A percentile compares a stretch with the other conserved stretches of the same genome.
Conservation (phyloP, 768 basidiomycete genomes). For the Russula griseocarnosa region DNA sequence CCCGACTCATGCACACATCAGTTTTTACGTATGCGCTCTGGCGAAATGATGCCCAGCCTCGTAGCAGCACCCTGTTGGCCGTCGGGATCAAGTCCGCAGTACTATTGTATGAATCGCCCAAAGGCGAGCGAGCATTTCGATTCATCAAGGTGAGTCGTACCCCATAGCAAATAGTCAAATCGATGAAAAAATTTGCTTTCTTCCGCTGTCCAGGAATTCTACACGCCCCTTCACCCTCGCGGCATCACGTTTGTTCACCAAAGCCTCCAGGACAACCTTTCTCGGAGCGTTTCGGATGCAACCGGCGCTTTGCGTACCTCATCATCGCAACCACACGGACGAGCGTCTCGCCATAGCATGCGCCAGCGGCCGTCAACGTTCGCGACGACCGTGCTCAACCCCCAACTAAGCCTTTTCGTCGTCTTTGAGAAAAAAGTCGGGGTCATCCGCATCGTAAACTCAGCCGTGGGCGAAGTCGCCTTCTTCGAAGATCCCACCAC, state of each 20-base stretch:
- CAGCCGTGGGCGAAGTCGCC: slow-evolving; percentile 76
- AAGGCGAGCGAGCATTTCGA: slow-evolving; percentile 76
- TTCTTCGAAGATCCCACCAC: slow-evolving; percentile 44
- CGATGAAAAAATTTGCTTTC: no score
- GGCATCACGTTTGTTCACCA: slow-evolving; percentile 68
- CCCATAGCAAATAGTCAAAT: not conserved
- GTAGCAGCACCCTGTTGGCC: slow-evolving; percentile 55
- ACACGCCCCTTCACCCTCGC: slow-evolving; percentile 68
- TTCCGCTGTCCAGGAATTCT: slow-evolving; percentile 62
- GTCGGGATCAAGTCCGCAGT: slow-evolving; percentile 72
- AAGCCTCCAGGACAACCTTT: slow-evolving; percentile 48
- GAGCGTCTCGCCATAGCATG: slow-evolving; percentile 11
- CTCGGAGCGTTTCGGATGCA: slow-evolving; percentile 44
- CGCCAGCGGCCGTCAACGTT: slow-evolving; percentile 6
- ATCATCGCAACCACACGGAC: slow-evolving; percentile 25
- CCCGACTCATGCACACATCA: slow-evolving; percentile 54
- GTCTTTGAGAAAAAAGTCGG: slow-evolving; percentile 85
- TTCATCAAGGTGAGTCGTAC: slow-evolving; percentile 62
- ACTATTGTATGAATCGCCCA: slow-evolving; percentile 74
- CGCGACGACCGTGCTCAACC: slow-evolving; percentile 49
- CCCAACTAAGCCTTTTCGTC: slow-evolving; percentile 75
- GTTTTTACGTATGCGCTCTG: slow-evolving; percentile 68
- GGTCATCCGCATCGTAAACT: slow-evolving; percentile 76
- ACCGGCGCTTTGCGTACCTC: slow-evolving; percentile 30
- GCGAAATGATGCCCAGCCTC: slow-evolving; percentile 51